Conservation (phyloP, 805 yeast species). For the Candida glaebosa region DNA sequence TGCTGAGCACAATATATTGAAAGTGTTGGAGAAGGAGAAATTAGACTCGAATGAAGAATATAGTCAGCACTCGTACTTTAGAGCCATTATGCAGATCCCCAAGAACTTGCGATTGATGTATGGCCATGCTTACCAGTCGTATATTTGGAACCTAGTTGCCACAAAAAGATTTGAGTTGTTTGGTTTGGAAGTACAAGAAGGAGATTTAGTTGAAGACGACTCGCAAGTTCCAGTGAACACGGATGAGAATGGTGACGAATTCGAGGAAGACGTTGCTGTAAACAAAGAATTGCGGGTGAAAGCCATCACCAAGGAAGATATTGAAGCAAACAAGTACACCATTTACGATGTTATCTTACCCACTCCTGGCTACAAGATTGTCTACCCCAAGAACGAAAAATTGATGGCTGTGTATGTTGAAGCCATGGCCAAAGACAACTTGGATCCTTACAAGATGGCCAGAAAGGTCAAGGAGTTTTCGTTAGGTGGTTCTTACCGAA, state of each 20-base stretch:
- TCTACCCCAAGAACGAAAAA: conserved; percentile 69
- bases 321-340: conserved; percentile 51
- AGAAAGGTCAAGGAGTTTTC: conserved; percentile 87
- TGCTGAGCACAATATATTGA: conserved; percentile 77
- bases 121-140: conserved; percentile 96
- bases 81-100: conserved; percentile 85
- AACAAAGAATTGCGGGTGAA: conserved; percentile 63
- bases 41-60: conserved; percentile 45
- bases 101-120: conserved; percentile 91
- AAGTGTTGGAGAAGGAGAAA: conserved; percentile 51
- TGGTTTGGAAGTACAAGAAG: conserved; percentile 69
- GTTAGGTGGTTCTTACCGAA: conserved; percentile 85
- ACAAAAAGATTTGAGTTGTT: conserved; percentile 68
- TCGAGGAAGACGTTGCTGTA: conserved; percentile 68
- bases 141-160: conserved; percentile 87
- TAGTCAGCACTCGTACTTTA: conserved; percentile 57
- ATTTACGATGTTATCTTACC: conserved; percentile 89
- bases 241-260: conserved; percentile 39
- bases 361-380: conserved; percentile 93
- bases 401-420: conserved; percentile 61
- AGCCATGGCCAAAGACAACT: conserved; percentile 73
- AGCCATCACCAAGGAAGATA: conserved; percentile 71
- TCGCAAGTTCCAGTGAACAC: conserved; percentile 18
- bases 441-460: conserved; percentile 83
- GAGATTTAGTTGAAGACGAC: conserved; percentile 66